Percentiles rank a stretch among this genome's conserved stretches.
These are phyloP conservation scores for Saturnispora ahearnii DNA, from an alignment of 805 yeast species.

Conservation along the genomic window DNA sequence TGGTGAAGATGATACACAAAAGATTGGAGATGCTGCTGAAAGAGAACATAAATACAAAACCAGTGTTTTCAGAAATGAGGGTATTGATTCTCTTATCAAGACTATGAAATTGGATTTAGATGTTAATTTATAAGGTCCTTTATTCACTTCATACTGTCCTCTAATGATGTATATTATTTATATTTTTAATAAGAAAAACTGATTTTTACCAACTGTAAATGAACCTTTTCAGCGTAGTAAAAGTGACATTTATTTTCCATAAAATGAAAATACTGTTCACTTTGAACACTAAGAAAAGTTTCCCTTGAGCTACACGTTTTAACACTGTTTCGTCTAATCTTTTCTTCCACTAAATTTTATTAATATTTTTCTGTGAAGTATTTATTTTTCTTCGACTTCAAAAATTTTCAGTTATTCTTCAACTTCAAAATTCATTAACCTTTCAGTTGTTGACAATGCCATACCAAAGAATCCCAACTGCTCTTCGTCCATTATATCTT, in stretches of 20 bases:
- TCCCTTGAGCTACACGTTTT: no score
- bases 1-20: constrained; percentile 30
- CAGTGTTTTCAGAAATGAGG: constrained; percentile 23
- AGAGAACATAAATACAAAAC: constrained; percentile 26
- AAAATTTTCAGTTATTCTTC: background rate
- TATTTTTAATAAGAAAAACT: background rate
- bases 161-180: background rate
- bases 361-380: background rate
- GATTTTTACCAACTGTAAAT: background rate
- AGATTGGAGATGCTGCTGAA: constrained; percentile 39
- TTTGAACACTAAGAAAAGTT: no score
- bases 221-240: background rate
- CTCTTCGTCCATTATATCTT: constrained; percentile 21
- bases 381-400: background rate
- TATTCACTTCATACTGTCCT: background rate
- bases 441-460: constrained; percentile 11
- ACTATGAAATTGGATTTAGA: constrained; percentile 23
- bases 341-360: background rate
- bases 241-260: background rate
- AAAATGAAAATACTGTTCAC: background rate
- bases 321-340: no score
- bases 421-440: background rate
- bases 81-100: constrained; percentile 26
- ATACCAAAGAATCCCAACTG: constrained; percentile 17
- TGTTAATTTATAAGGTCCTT: constrained; percentile 11